phyloP scores from a whole-genome alignment of 768 basidiomycete species.

The Tephrocybe sp. region DNA sequence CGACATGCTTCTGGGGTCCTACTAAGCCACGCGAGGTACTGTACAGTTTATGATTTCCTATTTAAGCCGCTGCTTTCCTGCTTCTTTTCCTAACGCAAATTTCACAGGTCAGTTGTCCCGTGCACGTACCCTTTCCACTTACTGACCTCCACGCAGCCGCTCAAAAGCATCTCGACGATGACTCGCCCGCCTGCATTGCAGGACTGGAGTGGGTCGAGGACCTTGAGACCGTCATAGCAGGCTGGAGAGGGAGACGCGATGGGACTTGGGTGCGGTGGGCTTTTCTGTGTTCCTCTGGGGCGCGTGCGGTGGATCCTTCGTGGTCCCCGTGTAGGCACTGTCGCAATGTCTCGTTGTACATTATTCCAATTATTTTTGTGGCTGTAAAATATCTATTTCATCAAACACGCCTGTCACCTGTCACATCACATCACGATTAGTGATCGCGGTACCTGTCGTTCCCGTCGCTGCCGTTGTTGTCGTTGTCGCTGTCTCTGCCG shows the following conservation, averaged over 20 bases:
- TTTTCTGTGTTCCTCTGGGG: conserved; percentile 18
- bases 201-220: conserved; percentile 82
- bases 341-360: conserved; percentile 96
- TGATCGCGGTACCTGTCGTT: conserved; percentile 6
- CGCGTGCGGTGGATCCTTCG: conserved; percentile 54
- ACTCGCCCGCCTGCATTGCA: conserved; percentile 59
- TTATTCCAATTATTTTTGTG: background rate
- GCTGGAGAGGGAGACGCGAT: conserved; percentile 75
- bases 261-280: conserved; percentile 88
- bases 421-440: conserved; percentile 9
- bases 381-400: conserved; percentile 1
- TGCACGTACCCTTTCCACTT: background rate
- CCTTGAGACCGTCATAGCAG: conserved; percentile 81
- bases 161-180: conserved; percentile 92
- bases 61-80: conserved; percentile 8
- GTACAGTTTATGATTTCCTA: conserved; percentile 41
- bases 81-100: conserved; percentile 47
- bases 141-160: conserved; percentile 43
- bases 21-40: conserved; percentile 45
- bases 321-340: conserved; percentile 63
- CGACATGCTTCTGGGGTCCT: conserved; percentile 39
- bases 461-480: conserved; percentile 3
- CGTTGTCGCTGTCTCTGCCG: conserved; percentile 9
- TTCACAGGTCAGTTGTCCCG: conserved; percentile 53
- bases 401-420: no score